phyloP scores from a whole-genome alignment of 179 eudicot species.

The Nepenthes alata region DNA sequence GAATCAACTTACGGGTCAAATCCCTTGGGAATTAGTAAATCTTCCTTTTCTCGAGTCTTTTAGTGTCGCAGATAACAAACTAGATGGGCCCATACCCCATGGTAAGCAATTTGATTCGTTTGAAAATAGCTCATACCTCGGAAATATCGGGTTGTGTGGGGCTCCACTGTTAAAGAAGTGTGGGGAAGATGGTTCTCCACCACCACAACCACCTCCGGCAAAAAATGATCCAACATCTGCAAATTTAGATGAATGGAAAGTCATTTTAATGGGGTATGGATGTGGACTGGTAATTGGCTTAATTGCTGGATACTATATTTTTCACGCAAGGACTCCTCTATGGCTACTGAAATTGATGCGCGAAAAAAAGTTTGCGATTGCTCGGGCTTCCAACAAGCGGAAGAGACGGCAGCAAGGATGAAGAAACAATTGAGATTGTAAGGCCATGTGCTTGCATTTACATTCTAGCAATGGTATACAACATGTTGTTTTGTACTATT shows the following conservation, averaged over 20 bases:
- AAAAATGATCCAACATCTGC: no score
- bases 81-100: slow-evolving; percentile 7
- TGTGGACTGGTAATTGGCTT: not conserved
- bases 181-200: not conserved
- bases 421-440: no score
- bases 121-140: slow-evolving; percentile 3
- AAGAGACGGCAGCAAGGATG: no score
- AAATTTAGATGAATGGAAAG: not conserved
- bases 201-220: no score
- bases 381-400: no score
- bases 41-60: slow-evolving; percentile 2
- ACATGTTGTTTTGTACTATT: no score
- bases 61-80: slow-evolving; percentile 8
- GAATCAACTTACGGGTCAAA: slow-evolving; percentile 4
- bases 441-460: no score
- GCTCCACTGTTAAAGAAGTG: slow-evolving; percentile 6
- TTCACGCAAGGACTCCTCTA: not conserved
- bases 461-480: no score
- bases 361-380: no score
- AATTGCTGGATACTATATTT: slow-evolving; percentile 1
- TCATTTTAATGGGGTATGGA: not conserved
- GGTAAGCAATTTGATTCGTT: not conserved
- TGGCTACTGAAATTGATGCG: slow-evolving; percentile 2
- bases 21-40: slow-evolving; percentile 5
- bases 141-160: slow-evolving; percentile 5